phyloP scores from a whole-genome alignment of 1,139 yeast genomes.

The Debaryomyces coudertii region DNA sequence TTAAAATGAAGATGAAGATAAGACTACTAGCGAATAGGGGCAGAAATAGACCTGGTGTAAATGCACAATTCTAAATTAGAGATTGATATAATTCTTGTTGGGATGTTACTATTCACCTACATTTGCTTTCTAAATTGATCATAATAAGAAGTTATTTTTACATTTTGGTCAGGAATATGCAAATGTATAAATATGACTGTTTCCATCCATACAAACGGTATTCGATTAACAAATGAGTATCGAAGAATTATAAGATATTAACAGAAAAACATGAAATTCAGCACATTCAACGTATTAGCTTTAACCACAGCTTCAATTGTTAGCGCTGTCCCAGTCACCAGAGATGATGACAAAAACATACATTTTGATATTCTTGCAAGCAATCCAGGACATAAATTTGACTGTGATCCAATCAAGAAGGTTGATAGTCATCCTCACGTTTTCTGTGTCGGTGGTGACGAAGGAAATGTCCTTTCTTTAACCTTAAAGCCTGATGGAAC shows the following conservation, averaged over 20 bases:
- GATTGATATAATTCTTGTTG: neutral
- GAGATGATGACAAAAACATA: slow-evolving; percentile 2
- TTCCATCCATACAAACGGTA: neutral
- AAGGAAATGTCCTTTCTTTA: slow-evolving; percentile 28
- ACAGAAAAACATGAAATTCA: slow-evolving; percentile 3
- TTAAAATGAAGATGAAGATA: neutral
- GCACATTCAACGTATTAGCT: slow-evolving; percentile 1
- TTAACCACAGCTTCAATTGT: slow-evolving; percentile 1
- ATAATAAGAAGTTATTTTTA: neutral
- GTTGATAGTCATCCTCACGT: slow-evolving; percentile 33
- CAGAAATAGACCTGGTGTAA: neutral
- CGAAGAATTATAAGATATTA: neutral
- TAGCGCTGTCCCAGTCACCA: slow-evolving; percentile 1
- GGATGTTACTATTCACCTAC: too few relatives aligned
- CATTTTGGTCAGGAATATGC: neutral
- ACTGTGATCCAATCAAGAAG: slow-evolving; percentile 24
- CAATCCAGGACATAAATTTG: slow-evolving; percentile 34
- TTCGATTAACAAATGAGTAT: neutral
- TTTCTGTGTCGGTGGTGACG: slow-evolving; percentile 34
- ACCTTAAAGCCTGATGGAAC: slow-evolving; percentile 28
- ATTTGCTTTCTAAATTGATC: neutral
- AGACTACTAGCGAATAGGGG: neutral
- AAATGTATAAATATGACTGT: neutral
- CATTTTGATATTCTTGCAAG: slow-evolving; percentile 15
- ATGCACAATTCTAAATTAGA: neutral